These are phyloP conservation scores for Hyphopichia homilentoma DNA, from an alignment of 805 yeast species.

Conservation along the genomic window DNA sequence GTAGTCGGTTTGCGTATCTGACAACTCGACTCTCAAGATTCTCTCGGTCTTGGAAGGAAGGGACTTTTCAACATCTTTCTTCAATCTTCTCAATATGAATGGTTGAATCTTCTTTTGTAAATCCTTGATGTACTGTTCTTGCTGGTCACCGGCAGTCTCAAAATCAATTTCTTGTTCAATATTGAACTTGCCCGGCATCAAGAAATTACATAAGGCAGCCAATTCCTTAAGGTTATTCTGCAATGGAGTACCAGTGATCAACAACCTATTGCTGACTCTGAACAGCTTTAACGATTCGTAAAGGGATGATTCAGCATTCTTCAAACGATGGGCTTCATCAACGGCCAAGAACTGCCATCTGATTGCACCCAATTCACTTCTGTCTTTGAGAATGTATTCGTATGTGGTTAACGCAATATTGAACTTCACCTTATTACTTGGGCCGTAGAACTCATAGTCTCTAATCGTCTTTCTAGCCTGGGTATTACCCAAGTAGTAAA, in stretches of 20 bases:
- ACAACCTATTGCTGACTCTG: constrained; percentile 75
- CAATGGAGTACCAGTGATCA: constrained; percentile 97
- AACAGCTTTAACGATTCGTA: constrained; percentile 85
- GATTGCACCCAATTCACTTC: constrained; percentile 71
- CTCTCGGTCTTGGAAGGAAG: constrained; percentile 95
- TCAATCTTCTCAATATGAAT: constrained; percentile 85
- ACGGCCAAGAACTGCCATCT: constrained; percentile 97
- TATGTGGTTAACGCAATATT: constrained; percentile 92
- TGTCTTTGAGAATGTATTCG: constrained; percentile 91
- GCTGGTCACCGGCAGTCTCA: constrained; percentile 81
- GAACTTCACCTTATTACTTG: constrained; percentile 75
- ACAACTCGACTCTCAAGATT: constrained; percentile 88
- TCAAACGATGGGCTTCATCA: constrained; percentile 96
- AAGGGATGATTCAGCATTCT: constrained; percentile 88
- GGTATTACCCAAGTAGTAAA: constrained; percentile 90
- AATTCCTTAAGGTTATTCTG: constrained; percentile 94
- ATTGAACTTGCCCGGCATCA: constrained; percentile 90
- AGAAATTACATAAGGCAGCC: constrained; percentile 89
- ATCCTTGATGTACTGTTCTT: constrained; percentile 83
- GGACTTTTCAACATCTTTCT: constrained; percentile 96
- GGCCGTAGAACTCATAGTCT: constrained; percentile 74
- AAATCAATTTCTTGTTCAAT: constrained; percentile 96
- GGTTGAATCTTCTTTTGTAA: constrained; percentile 86
- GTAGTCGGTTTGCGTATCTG: constrained; percentile 93
- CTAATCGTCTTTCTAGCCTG: constrained; percentile 78